phyloP scores from a whole-genome alignment of 441 rosid genomes.

The Lepidium campestre region DNA sequence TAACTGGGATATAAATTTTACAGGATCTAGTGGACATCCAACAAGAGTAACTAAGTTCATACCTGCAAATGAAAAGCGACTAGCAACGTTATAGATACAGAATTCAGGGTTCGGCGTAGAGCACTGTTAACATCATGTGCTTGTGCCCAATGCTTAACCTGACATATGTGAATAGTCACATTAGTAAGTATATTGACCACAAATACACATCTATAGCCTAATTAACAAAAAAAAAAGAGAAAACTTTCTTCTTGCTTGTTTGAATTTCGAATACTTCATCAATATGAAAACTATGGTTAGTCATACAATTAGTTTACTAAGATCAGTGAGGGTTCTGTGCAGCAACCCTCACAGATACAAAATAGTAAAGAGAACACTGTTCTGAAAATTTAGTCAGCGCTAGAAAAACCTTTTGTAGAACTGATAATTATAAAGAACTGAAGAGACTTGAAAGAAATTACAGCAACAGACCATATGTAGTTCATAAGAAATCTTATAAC shows the following conservation, averaged over 20 bases:
- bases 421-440: too few relatives aligned
- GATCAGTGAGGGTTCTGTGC: too few relatives aligned
- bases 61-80: constrained; percentile 60
- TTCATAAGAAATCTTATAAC: neutral
- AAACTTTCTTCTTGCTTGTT: neutral
- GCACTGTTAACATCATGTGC: constrained; percentile 46
- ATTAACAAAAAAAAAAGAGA: neutral
- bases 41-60: neutral
- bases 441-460: neutral
- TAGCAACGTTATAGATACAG: constrained; percentile 41
- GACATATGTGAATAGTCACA: constrained; percentile 6
- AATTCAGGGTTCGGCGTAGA: constrained; percentile 39
- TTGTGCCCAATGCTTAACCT: constrained; percentile 58
- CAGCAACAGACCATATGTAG: neutral
- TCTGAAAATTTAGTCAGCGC: neutral
- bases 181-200: neutral
- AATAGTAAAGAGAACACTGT: neutral
- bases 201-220: neutral
- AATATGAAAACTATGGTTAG: neutral
- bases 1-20: neutral
- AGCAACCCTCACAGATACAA: too few relatives aligned
- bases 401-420: neutral
- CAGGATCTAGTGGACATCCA: neutral
- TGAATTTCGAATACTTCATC: neutral
- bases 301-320: neutral